Percentiles rank a stretch among this genome's conserved stretches.
Evolutionary conservation across 2,329 filamentous ascomycete species (phyloP).

Genomic region (Acrocalymma vagum): DNA sequence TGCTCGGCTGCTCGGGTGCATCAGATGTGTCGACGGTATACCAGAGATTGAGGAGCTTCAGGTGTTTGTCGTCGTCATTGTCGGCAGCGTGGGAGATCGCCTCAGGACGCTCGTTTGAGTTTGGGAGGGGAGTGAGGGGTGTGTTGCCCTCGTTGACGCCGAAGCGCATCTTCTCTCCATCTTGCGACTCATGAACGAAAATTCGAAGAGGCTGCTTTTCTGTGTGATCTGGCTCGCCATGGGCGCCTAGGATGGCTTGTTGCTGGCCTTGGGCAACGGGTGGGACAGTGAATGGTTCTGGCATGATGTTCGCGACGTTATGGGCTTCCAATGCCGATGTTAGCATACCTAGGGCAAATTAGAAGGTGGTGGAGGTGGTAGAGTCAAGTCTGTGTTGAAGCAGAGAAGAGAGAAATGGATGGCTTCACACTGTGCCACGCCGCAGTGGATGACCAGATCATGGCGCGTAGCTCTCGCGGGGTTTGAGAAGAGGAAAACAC

Average conservation of each 20-base stretch:
- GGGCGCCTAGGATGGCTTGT: conserved; percentile 14
- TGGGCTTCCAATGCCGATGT: too few relatives aligned
- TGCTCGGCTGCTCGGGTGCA: conserved; percentile 5
- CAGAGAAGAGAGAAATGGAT: neutral
- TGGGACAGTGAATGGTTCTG: conserved; percentile 3
- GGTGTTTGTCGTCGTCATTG: conserved; percentile 5
- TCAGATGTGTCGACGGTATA: conserved; percentile 7
- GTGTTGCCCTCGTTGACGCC: conserved; percentile 12
- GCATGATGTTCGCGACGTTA: conserved; percentile 10
- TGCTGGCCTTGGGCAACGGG: conserved; percentile 10
- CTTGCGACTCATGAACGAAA: conserved; percentile 3
- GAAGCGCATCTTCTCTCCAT: conserved; percentile 10
- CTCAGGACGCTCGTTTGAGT: conserved; percentile 10
- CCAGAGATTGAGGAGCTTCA: conserved; percentile 4
- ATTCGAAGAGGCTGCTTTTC: conserved; percentile 12
- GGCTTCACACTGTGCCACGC: conserved; percentile 6
- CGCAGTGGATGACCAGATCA: conserved; percentile 15
- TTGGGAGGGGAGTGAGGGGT: conserved; percentile 13
- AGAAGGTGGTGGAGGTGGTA: too few relatives aligned
- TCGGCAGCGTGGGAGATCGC: conserved; percentile 10
- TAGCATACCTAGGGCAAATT: too few relatives aligned
- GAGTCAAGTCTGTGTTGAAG: neutral
- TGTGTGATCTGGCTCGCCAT: conserved; percentile 6
- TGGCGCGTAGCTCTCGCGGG: conserved; percentile 10
- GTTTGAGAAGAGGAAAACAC: too few relatives aligned